Evolutionary conservation across 345 rosid genomes (phyloP).

Genomic region (Eucalyptus dawsonii): DNA sequence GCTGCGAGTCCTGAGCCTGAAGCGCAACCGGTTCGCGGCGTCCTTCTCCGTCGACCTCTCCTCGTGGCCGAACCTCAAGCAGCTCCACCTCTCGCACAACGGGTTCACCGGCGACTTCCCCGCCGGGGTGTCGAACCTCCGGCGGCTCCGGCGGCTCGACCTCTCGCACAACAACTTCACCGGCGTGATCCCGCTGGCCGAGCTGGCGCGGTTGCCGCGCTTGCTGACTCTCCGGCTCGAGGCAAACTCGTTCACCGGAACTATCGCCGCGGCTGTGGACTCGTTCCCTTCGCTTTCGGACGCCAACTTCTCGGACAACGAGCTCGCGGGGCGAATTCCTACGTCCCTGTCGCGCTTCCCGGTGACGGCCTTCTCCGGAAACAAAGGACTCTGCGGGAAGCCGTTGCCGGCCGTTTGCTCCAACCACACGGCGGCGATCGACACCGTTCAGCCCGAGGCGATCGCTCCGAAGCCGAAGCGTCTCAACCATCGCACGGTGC

Average conservation of each 20-base stretch:
- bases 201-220: constrained; percentile 4
- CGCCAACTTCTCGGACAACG: constrained; percentile 19
- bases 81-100: constrained; percentile 28
- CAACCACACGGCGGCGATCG: not conserved
- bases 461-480: not conserved
- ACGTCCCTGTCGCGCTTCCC: constrained; percentile 7
- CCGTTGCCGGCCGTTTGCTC: constrained; percentile 13
- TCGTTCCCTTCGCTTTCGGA: constrained; percentile 4
- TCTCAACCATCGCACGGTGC: not conserved
- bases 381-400: constrained; percentile 20
- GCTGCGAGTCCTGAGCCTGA: constrained; percentile 30
- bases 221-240: constrained; percentile 27
- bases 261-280: not conserved
- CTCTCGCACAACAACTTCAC: constrained; percentile 18
- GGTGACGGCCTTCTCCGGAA: constrained; percentile 14
- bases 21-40: constrained; percentile 14
- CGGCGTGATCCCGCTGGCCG: constrained; percentile 15
- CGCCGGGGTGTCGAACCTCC: constrained; percentile 1
- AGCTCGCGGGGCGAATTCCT: constrained; percentile 23
- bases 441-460: not conserved
- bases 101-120: constrained; percentile 15
- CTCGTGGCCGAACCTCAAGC: constrained; percentile 11
- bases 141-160: constrained; percentile 22
- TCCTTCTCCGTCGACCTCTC: constrained; percentile 3
- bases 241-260: constrained; percentile 15